phyloP scores from a whole-genome alignment of 2,329 filamentous ascomycete species.

The Colletotrichum spinosum region DNA sequence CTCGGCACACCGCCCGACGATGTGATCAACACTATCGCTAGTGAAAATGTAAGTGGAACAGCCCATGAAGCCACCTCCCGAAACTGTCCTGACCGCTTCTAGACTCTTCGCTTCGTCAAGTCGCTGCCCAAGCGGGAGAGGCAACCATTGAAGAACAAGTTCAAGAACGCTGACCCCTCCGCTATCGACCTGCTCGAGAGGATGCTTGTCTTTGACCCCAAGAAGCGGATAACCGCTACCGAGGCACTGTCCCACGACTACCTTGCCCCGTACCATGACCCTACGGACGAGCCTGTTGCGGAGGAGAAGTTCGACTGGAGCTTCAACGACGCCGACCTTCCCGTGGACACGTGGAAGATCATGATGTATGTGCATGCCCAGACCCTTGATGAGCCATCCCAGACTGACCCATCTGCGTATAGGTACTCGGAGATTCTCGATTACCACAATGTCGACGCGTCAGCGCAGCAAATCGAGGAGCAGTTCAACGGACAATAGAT shows the following conservation, averaged over 20 bases:
- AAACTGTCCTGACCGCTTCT: not conserved
- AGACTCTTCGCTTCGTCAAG: slow-evolving; percentile 97
- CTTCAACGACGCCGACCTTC: slow-evolving; percentile 97
- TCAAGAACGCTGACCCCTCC: slow-evolving; percentile 88
- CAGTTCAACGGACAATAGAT: slow-evolving; percentile 51
- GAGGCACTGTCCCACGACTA: slow-evolving; percentile 93
- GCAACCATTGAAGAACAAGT: slow-evolving; percentile 87
- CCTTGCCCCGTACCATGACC: slow-evolving; percentile 95
- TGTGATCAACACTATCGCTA: slow-evolving; percentile 98
- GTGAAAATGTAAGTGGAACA: slow-evolving; percentile 81
- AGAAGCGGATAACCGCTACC: slow-evolving; percentile 89
- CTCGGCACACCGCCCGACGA: slow-evolving; percentile 96
- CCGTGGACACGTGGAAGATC: slow-evolving; percentile 99
- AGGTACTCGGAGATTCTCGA: slow-evolving; percentile 99
- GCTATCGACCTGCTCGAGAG: slow-evolving; percentile 93
- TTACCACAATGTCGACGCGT: slow-evolving; percentile 90
- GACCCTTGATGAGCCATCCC: too few relatives aligned
- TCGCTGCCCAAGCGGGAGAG: slow-evolving; percentile 95
- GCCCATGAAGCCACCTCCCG: not conserved
- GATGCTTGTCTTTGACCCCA: slow-evolving; percentile 99
- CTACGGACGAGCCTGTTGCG: slow-evolving; percentile 93
- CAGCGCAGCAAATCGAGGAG: slow-evolving; percentile 45
- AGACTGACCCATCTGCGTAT: slow-evolving; percentile 37
- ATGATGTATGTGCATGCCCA: slow-evolving; percentile 84
- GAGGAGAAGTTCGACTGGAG: slow-evolving; percentile 99